These are phyloP conservation scores for Quercus bicolor DNA, from an alignment of 306 rosid species.

Conservation along the genomic window DNA sequence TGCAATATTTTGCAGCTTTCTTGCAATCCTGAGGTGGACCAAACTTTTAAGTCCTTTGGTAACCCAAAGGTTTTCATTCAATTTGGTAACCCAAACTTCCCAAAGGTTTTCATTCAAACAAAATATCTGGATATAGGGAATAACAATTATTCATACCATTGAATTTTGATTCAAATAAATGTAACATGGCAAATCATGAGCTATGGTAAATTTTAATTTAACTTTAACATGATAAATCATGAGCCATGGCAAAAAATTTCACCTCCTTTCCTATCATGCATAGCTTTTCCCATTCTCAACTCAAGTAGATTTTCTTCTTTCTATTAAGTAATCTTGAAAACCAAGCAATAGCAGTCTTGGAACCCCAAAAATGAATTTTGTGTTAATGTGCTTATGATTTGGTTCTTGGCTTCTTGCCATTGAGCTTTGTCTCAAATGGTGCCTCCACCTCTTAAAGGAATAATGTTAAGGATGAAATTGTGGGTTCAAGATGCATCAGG, in stretches of 20 bases:
- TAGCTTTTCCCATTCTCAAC: not conserved
- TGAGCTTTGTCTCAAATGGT: too few relatives aligned
- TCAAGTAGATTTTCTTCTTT: not conserved
- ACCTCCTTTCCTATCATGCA: not conserved
- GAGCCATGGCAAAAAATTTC: not conserved
- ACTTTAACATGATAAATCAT: not conserved
- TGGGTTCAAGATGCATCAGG: too few relatives aligned
- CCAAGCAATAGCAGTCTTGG: not conserved
- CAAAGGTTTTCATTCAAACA: not conserved
- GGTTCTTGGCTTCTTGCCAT: not conserved
- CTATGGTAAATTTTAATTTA: not conserved
- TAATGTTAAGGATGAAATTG: too few relatives aligned
- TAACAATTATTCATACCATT: not conserved
- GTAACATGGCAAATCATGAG: too few relatives aligned
- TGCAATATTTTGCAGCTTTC: slow-evolving; percentile 1
- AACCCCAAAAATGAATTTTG: not conserved
- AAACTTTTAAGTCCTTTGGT: not conserved
- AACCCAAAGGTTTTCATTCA: not conserved
- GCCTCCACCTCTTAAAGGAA: too few relatives aligned
- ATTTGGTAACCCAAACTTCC: not conserved
- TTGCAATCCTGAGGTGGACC: not conserved
- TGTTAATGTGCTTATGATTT: not conserved
- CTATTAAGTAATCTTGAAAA: not conserved
- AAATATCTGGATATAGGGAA: not conserved
- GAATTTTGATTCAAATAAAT: not conserved